phyloP scores from a whole-genome alignment of 805 yeast genomes.

The Pichia deserticola region DNA sequence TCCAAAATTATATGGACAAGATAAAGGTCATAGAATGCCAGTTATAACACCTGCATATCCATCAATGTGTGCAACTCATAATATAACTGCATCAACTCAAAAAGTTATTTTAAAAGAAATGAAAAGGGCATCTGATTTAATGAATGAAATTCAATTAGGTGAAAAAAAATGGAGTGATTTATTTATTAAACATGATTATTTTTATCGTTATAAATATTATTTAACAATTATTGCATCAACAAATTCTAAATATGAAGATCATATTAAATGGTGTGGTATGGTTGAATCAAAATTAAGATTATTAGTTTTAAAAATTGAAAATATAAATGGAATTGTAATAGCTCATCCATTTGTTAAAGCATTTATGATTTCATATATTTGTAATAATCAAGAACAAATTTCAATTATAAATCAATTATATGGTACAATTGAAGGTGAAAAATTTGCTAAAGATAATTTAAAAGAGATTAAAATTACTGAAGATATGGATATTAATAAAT shows the following conservation, averaged over 20 bases:
- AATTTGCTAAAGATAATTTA: conserved; percentile 29
- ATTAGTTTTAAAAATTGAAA: conserved; percentile 77
- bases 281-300: conserved; percentile 83
- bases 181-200: conserved; percentile 74
- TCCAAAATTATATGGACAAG: conserved; percentile 83
- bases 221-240: conserved; percentile 77
- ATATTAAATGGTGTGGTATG: conserved; percentile 85
- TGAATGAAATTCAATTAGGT: conserved; percentile 60
- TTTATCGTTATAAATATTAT: conserved; percentile 78
- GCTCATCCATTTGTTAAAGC: conserved; percentile 90
- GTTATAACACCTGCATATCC: conserved; percentile 98
- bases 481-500: conserved; percentile 23
- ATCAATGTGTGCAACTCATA: conserved; percentile 98
- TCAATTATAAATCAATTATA: conserved; percentile 31
- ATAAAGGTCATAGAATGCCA: conserved; percentile 90
- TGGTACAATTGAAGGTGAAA: conserved; percentile 53
- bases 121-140: conserved; percentile 62
- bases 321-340: conserved; percentile 60
- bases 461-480: conserved; percentile 27
- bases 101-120: conserved; percentile 74
- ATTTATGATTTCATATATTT: conserved; percentile 45
- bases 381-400: conserved; percentile 36
- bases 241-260: conserved; percentile 67
- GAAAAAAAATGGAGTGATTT: conserved; percentile 67
- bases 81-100: conserved; percentile 84